These are phyloP conservation scores for Psilocybe cyanescens DNA, from an alignment of 768 basidiomycete genomes.

Conservation along the genomic window DNA sequence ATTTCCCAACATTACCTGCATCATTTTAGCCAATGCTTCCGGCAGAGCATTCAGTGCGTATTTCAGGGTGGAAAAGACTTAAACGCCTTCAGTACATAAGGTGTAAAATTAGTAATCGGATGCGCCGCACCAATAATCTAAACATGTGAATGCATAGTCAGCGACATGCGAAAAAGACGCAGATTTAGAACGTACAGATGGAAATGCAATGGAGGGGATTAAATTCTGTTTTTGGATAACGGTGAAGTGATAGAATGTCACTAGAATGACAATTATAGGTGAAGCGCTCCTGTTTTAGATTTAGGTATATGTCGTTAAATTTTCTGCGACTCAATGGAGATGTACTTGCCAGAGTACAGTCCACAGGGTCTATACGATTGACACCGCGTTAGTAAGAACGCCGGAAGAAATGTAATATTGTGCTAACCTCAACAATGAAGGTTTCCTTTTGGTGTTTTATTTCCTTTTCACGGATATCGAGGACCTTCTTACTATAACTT, in stretches of 20 bases:
- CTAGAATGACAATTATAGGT: conserved; percentile 60
- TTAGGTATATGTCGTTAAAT: neutral
- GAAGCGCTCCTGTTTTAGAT: conserved; percentile 58
- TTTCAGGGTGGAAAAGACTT: neutral
- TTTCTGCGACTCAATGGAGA: neutral
- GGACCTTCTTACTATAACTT: conserved; percentile 61
- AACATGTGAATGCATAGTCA: neutral
- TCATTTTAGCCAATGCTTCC: conserved; percentile 31
- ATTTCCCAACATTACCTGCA: conserved; percentile 56
- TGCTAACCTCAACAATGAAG: conserved; percentile 18
- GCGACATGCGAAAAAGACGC: neutral
- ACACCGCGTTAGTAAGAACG: neutral
- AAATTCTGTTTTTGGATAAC: conserved; percentile 68
- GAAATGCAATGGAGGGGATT: conserved; percentile 87
- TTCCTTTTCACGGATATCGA: conserved; percentile 60
- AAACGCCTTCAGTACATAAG: neutral
- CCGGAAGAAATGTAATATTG: neutral
- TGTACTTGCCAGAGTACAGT: neutral
- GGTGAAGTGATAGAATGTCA: conserved; percentile 72
- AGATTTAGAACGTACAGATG: conserved; percentile 39
- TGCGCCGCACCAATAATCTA: conserved; percentile 7
- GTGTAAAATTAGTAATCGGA: neutral
- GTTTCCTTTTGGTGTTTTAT: conserved; percentile 56
- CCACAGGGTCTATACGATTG: neutral
- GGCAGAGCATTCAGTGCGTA: neutral